Conservation (phyloP, 352 stramenopile species). For the Globisporangium iwayamae region DNA sequence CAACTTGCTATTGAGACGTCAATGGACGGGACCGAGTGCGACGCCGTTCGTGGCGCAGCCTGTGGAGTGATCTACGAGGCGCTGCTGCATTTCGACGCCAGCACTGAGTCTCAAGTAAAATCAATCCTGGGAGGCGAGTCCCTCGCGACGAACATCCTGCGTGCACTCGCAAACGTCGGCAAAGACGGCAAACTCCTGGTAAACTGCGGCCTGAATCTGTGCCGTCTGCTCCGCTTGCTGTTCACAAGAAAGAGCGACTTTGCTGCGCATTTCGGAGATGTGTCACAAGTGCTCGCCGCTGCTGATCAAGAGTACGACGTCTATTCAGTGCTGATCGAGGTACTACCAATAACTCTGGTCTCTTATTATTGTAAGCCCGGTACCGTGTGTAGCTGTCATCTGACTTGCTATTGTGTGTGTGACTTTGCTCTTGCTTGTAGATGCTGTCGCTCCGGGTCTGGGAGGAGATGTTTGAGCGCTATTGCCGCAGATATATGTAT, state of each 20-base stretch:
- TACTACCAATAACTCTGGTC: slow-evolving; percentile 13
- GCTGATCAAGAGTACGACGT: slow-evolving; percentile 30
- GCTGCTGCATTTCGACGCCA: slow-evolving; percentile 23
- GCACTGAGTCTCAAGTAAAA: slow-evolving; percentile 14
- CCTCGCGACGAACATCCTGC: slow-evolving; percentile 22
- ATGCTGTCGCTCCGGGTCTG: slow-evolving; percentile 39
- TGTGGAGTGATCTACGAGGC: slow-evolving; percentile 27
- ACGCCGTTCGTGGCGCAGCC: slow-evolving; percentile 48
- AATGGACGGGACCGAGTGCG: slow-evolving; percentile 43
- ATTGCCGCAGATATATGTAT: slow-evolving; percentile 26
- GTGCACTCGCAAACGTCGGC: slow-evolving; percentile 19
- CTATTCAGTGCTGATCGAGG: slow-evolving; percentile 37
- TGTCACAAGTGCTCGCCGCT: slow-evolving; percentile 21
- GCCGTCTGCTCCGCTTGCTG: slow-evolving; percentile 31
- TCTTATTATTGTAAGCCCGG: not conserved
- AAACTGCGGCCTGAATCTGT: slow-evolving; percentile 23
- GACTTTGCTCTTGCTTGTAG: slow-evolving; percentile 17
- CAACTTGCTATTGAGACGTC: slow-evolving; percentile 50
- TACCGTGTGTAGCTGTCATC: not conserved
- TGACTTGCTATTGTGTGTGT: not conserved
- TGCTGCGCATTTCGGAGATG: slow-evolving; percentile 26
- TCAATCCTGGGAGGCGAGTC: slow-evolving; percentile 18
- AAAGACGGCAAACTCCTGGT: slow-evolving; percentile 29
- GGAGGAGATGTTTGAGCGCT: slow-evolving; percentile 27
- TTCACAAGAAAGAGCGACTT: slow-evolving; percentile 21